Evolutionary conservation across 1,139 yeast species (phyloP).

Genomic region (Magnusiomyces suaveolens): DNA sequence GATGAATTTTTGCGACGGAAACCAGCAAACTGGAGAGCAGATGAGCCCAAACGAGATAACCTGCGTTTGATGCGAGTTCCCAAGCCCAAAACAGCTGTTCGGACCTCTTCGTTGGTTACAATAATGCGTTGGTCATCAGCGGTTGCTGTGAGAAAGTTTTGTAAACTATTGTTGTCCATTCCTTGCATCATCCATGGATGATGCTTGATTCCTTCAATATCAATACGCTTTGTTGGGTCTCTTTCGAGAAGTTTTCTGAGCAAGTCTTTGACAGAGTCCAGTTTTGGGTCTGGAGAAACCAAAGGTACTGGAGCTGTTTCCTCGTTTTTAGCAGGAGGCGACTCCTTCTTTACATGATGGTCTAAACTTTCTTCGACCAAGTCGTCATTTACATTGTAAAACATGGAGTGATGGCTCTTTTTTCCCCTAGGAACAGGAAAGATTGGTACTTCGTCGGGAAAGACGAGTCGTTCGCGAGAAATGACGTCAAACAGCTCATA

Average conservation of each 20-base stretch:
- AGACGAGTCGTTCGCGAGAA: conserved; percentile 49
- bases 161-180: conserved; percentile 39
- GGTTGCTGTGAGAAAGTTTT: conserved; percentile 28
- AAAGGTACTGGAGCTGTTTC: conserved; percentile 15
- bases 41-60: conserved; percentile 37
- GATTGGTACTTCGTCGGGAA: conserved; percentile 41
- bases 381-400: conserved; percentile 29
- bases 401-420: not conserved
- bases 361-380: conserved; percentile 5
- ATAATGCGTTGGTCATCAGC: conserved; percentile 38
- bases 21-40: conserved; percentile 41
- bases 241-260: conserved; percentile 56
- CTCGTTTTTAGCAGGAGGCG: not conserved
- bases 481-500: conserved; percentile 79
- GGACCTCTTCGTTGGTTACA: conserved; percentile 60
- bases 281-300: conserved; percentile 22
- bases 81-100: conserved; percentile 65
- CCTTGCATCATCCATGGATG: conserved; percentile 73
- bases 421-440: conserved; percentile 16
- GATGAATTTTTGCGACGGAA: conserved; percentile 21
- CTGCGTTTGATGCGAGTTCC: conserved; percentile 54
- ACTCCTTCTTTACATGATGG: not conserved
- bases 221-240: conserved; percentile 59
- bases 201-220: conserved; percentile 60
- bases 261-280: conserved; percentile 51